phyloP scores from a whole-genome alignment of 2,329 filamentous ascomycete species.

The Trichoderma guizhouense region DNA sequence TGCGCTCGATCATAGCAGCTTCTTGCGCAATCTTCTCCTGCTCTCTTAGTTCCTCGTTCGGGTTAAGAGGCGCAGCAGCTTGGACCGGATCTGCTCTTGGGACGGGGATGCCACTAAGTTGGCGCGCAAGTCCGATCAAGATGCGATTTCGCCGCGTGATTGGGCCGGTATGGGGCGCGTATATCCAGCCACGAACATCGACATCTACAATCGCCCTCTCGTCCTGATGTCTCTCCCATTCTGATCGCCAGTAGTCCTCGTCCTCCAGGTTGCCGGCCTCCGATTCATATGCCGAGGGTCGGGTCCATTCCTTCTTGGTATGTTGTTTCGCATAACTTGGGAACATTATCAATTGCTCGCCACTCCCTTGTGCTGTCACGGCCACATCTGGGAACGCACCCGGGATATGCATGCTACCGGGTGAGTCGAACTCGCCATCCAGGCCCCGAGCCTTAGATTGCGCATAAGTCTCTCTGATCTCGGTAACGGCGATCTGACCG shows the following conservation, averaged over 20 bases:
- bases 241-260: conserved; percentile 70
- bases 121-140: conserved; percentile 79
- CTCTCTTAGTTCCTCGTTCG: conserved; percentile 48
- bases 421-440: conserved; percentile 28
- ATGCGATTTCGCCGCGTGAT: conserved; percentile 85
- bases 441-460: conserved; percentile 43
- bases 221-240: conserved; percentile 78
- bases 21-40: conserved; percentile 68
- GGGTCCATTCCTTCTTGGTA: conserved; percentile 45
- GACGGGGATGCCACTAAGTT: conserved; percentile 80
- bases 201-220: conserved; percentile 87
- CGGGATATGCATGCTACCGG: conserved; percentile 51
- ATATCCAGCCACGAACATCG: conserved; percentile 94
- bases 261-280: conserved; percentile 42
- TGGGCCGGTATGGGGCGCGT: conserved; percentile 77
- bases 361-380: conserved; percentile 74
- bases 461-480: conserved; percentile 57
- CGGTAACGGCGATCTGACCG: conserved; percentile 55
- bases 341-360: conserved; percentile 92
- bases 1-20: conserved; percentile 71
- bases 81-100: conserved; percentile 46
- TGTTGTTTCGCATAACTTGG: conserved; percentile 86
- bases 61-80: conserved; percentile 24
- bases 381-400: conserved; percentile 80
- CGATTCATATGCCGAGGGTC: conserved; percentile 30